Base-by-base conservation (phyloP, 768 basidiomycete species). In the Gyrodon lividus region DNA sequence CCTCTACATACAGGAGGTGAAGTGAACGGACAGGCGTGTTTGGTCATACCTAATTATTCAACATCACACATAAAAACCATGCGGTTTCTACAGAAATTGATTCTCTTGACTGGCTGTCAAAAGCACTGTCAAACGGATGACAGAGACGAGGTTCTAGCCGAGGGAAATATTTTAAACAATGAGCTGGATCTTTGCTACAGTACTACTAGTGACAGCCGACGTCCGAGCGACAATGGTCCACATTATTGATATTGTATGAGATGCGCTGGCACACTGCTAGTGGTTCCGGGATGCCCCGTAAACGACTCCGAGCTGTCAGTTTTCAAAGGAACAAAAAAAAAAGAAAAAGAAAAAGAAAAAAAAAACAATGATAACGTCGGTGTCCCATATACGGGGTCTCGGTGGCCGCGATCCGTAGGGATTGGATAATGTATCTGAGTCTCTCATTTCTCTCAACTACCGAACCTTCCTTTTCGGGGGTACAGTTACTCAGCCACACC, bases 381-480 rank as follows among this genome's bases (percentile, higher is more conserved):
- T n/a, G 37, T 23, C 19, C 35, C 5, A 34, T 3, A 34, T 34
- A 34, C 33, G 12, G 17, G 35, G 31, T 12, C 13, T 31, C 41
- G 26, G 22, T 24, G 13, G 14, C 13, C 41, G 41, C n/a, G 4
- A 10, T 16, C 9, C 23, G 23, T 13, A 24, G 40, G 3, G 6
- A 8, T 23, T 26, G 23, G 41, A 37, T 43, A 41, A 20, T 41
- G 20, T 16, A 23, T 24, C 23, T 23, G 41, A 43, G n/a, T n/a
- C n/a, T n/a, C 24, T 20, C 23, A 26, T 14, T 17, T 17, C 37
- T 43, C 22, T 48, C 40, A 49, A 56, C 52, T 30, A 69, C 63
- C 59, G 56, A 45, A 64, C 61, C 59, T 71, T 70, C 68, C 69
- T 66, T 65, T 68, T 62, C 43, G 30, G 50, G 60, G 54, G 43